Evolutionary conservation across 2,329 filamentous ascomycete species (phyloP).

Genomic region (Clonostachys solani): DNA sequence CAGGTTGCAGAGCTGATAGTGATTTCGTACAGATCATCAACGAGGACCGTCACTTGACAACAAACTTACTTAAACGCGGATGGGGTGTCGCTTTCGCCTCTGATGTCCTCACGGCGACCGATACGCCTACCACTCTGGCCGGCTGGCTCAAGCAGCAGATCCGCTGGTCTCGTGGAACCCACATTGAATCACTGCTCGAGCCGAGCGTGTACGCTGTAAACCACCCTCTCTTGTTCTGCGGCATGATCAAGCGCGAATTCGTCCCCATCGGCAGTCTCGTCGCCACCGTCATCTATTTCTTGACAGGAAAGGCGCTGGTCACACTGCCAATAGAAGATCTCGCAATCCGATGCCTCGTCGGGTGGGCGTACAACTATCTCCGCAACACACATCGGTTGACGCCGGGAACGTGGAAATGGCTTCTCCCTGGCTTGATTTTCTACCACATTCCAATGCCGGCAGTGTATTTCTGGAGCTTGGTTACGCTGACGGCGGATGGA

Average conservation of each 20-base stretch:
- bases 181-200: slow-evolving; percentile 15
- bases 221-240: slow-evolving; percentile 15
- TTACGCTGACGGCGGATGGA: slow-evolving; percentile 15
- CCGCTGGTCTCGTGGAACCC: slow-evolving; percentile 14
- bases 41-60: slow-evolving; percentile 16
- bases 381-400: slow-evolving; percentile 14
- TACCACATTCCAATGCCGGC: slow-evolving; percentile 15
- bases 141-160: slow-evolving; percentile 16
- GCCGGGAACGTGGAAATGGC: slow-evolving; percentile 7
- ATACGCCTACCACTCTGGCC: slow-evolving; percentile 13
- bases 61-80: slow-evolving; percentile 13
- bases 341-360: slow-evolving; percentile 5
- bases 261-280: slow-evolving; percentile 11
- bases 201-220: slow-evolving; percentile 13
- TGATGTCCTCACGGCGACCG: slow-evolving; percentile 13
- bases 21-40: slow-evolving; percentile 12
- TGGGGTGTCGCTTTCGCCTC: slow-evolving; percentile 20
- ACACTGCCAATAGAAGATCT: slow-evolving; percentile 8
- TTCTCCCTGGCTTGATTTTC: slow-evolving; percentile 14
- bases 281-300: slow-evolving; percentile 12
- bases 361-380: slow-evolving; percentile 10
- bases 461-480: slow-evolving; percentile 15
- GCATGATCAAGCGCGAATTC: slow-evolving; percentile 12
- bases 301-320: slow-evolving; percentile 9
- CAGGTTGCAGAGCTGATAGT: neutral